Base-by-base conservation (phyloP, 176 grass and related monocot genomes). In the Olyra latifolia region DNA sequence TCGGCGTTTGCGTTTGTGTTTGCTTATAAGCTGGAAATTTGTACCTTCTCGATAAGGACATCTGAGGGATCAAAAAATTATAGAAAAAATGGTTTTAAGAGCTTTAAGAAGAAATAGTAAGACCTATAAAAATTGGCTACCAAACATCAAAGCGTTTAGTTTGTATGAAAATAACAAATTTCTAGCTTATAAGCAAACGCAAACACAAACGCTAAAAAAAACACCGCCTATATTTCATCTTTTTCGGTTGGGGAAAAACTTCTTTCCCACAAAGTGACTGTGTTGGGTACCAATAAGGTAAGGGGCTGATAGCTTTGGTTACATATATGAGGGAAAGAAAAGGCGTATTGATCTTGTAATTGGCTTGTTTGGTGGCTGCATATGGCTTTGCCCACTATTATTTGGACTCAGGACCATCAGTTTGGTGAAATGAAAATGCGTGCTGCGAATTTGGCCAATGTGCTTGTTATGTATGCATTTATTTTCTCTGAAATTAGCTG, bases 251-350 rank as follows among this genome's bases (percentile, higher is more conserved):
- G 29, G 66, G 43, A 57, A 89, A 77, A 82, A 72, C 27, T 19
- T 59, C 65, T 86, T 85, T 77, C 69, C 41, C 66, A 25, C 72
- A 73, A 59, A 60, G 77, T 47, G 29, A 40, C 10, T 46, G n/a
- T 89, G 77, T 38, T 85, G 71, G 82, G 82, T 69, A 76, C 78
- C 64, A 32, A 81, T 71, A 85, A 15, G 82, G 87, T 45, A 89
- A 85, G 63, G 56, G 55, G 71, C 16, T 55, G 41, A 10, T 74
- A 69, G n/a, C 81, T 61, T 42, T 38, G 19, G 2, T 20, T 75
- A 74, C 30, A 44, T 80, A 25, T 59, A 42, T 75, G 44, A 52
- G 54, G 80, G 74, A 80, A 84, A 75, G 68, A 52, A 80, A 79
- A 17, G 5, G 61, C 43, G 24, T 12, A 25, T 19, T 71, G 64